phyloP scores from a whole-genome alignment of 495 filamentous ascomycete genomes.

The Lasiosphaeria hispida region DNA sequence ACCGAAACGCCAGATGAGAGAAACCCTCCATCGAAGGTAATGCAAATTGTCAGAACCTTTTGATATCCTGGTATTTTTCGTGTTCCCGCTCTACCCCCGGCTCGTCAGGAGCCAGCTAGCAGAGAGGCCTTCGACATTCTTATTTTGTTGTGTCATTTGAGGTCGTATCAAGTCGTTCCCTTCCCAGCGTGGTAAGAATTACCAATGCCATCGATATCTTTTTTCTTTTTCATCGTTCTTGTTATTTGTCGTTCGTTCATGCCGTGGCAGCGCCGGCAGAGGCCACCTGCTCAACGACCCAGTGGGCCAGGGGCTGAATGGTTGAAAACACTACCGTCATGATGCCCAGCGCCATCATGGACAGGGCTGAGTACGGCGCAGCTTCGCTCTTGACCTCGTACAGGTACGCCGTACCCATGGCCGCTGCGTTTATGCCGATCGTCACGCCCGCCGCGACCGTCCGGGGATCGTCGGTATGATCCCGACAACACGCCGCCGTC shows the following conservation, averaged over 20 bases:
- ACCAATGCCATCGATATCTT: neutral
- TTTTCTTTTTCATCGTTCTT: neutral
- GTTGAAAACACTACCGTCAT: constrained; percentile 47
- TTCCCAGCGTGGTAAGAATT: neutral
- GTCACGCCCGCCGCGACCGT: constrained; percentile 44
- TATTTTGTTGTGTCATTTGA: too few relatives aligned
- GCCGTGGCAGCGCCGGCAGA: neutral
- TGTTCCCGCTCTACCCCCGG: too few relatives aligned
- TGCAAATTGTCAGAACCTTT: too few relatives aligned
- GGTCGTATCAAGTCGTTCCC: neutral
- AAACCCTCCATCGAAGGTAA: too few relatives aligned
- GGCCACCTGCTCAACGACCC: constrained; percentile 22
- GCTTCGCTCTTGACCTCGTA: constrained; percentile 47
- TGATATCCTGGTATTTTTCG: too few relatives aligned
- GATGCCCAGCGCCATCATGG: constrained; percentile 48
- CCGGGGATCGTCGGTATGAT: constrained; percentile 22
- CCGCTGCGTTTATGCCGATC: constrained; percentile 49
- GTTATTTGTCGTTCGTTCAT: neutral
- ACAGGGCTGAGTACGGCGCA: constrained; percentile 46
- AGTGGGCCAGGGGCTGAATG: constrained; percentile 28
- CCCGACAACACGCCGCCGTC: neutral
- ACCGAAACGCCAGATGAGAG: too few relatives aligned
- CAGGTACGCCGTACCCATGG: constrained; percentile 49
- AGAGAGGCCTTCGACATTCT: too few relatives aligned
- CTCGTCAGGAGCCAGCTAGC: too few relatives aligned